phyloP scores from a whole-genome alignment of 768 basidiomycete species.

The Suillus hirtellus region DNA sequence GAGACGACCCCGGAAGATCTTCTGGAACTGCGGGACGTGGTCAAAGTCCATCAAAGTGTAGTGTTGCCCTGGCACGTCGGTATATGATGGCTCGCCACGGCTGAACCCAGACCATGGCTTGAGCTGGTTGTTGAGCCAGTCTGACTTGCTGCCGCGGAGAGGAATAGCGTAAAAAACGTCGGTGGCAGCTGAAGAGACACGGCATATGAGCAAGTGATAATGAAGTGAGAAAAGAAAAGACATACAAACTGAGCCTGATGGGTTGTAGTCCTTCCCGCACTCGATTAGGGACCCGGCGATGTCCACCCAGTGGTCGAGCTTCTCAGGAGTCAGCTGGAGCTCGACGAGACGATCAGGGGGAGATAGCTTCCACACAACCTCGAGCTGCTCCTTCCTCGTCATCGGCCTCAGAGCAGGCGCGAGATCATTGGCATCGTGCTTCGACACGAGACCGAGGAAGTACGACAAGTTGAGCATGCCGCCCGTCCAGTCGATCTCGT shows the following conservation, averaged over 20 bases:
- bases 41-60: constrained; percentile 35
- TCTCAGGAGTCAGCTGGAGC: constrained; percentile 28
- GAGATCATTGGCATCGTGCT: constrained; percentile 26
- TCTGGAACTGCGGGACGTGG: constrained; percentile 31
- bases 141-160: constrained; percentile 27
- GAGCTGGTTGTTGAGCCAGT: constrained; percentile 32
- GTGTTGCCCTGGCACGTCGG: constrained; percentile 30
- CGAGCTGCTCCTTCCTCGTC: constrained; percentile 27
- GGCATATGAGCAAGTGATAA: constrained; percentile 5
- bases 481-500: constrained; percentile 41
- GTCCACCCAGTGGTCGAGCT: constrained; percentile 31
- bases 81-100: constrained; percentile 25
- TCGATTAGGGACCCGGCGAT: constrained; percentile 33
- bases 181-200: constrained; percentile 14
- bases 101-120: constrained; percentile 28
- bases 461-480: constrained; percentile 42
- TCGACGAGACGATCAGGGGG: constrained; percentile 30
- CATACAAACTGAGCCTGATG: constrained; percentile 27
- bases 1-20: constrained; percentile 28
- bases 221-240: neutral
- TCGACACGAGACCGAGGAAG: constrained; percentile 38
- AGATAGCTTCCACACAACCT: constrained; percentile 28
- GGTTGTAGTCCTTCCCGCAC: constrained; percentile 31
- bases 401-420: constrained; percentile 21
- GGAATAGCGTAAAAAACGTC: constrained; percentile 33